Conservation (phyloP, 345 rosid genomes). For the Excoecaria cochinchinensis region DNA sequence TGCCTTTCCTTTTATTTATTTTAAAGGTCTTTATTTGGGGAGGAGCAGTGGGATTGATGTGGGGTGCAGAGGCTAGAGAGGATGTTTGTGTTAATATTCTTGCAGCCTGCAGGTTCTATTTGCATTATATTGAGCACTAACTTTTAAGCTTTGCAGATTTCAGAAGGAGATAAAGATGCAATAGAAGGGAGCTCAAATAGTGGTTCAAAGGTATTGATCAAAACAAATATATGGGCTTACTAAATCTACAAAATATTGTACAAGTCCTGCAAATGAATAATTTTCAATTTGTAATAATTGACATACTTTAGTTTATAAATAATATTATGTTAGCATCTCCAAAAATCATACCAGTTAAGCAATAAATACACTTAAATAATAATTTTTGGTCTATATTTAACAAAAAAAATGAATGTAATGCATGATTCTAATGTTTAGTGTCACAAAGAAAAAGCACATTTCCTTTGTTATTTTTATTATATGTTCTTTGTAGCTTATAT, state of each 20-base stretch:
- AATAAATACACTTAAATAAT: neutral
- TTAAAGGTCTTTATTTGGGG: neutral
- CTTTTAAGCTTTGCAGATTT: slow-evolving; percentile 11
- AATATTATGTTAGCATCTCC: neutral
- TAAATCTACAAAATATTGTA: neutral
- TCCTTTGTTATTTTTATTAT: neutral
- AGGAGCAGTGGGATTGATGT: too few relatives aligned
- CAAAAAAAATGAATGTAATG: neutral
- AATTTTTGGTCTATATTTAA: neutral
- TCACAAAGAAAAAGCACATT: neutral
- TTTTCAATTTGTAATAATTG: neutral
- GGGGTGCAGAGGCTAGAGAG: neutral
- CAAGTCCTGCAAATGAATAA: neutral
- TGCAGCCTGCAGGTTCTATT: neutral
- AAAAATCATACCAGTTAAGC: neutral
- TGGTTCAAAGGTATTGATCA: slow-evolving; percentile 5
- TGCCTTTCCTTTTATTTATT: neutral
- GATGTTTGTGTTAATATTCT: neutral
- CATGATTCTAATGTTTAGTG: neutral
- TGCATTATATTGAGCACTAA: neutral
- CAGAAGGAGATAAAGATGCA: slow-evolving; percentile 1
- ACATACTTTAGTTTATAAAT: neutral
- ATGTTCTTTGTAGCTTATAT: neutral
- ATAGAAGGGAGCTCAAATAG: slow-evolving; percentile 5
- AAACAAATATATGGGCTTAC: neutral